Evolutionary conservation across 345 rosid species (phyloP).

Genomic region (Lagerstroemia speciosa): DNA sequence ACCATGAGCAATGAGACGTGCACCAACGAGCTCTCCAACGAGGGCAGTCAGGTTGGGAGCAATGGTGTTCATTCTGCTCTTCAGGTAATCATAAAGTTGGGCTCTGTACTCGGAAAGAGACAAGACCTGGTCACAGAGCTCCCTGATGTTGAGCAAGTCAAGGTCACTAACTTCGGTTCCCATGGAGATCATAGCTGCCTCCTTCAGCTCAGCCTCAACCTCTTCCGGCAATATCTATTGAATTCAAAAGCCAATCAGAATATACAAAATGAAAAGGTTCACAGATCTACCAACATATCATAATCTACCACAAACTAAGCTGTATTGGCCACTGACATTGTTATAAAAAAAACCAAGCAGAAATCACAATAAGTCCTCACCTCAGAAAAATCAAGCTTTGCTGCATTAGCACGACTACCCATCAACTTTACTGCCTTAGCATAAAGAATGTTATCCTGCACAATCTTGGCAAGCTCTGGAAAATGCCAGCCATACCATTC

Average conservation of each 20-base stretch:
- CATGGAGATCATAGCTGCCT: conserved; percentile 83
- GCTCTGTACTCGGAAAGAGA: conserved; percentile 86
- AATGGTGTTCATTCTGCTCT: conserved; percentile 83
- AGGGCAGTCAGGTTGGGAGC: conserved; percentile 94
- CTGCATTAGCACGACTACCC: conserved; percentile 75
- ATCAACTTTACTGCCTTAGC: conserved; percentile 79
- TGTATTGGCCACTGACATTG: too few species aligned
- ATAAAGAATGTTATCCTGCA: conserved; percentile 68
- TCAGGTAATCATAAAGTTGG: conserved; percentile 74
- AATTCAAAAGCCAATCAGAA: background rate
- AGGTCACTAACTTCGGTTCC: conserved; percentile 84
- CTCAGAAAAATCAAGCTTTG: conserved; percentile 86
- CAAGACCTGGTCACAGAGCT: conserved; percentile 80
- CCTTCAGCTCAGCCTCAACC: conserved; percentile 67
- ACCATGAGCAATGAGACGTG: conserved; percentile 88
- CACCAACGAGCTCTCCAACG: conserved; percentile 96
- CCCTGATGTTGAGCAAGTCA: conserved; percentile 63
- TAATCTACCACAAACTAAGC: background rate
- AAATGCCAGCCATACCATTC: conserved; percentile 99
- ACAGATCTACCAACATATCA: too few species aligned
- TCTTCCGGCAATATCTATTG: conserved; percentile 59
- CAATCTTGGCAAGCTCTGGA: conserved; percentile 90
- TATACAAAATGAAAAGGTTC: background rate
- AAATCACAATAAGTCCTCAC: conserved; percentile 12
- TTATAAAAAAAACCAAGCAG: too few species aligned